These are phyloP conservation scores for Gaertneriomyces semiglobifer DNA, from an alignment of 192 early-diverging fungal species.

Conservation along the genomic window DNA sequence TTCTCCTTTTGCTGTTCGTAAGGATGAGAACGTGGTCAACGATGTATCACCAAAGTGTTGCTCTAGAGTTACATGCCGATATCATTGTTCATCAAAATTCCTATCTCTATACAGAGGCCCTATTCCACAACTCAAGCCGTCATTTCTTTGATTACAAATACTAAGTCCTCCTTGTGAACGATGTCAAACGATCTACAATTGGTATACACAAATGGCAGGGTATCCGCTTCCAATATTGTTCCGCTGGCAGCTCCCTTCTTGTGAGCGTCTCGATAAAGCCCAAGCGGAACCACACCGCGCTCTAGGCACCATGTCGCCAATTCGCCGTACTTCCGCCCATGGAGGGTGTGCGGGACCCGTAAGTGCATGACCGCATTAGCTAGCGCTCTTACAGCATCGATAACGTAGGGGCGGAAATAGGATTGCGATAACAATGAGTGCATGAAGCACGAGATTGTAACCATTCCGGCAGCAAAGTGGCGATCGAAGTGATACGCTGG, in stretches of 20 bases:
- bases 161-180: conserved; percentile 35
- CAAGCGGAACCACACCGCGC: conserved; percentile 41
- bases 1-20: no score
- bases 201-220: conserved; percentile 49
- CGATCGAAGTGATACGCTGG: conserved; percentile 50
- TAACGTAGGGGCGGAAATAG: conserved; percentile 50
- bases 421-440: conserved; percentile 50
- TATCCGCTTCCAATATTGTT: not conserved
- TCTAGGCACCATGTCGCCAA: conserved; percentile 30
- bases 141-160: conserved; percentile 28
- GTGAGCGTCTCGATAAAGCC: conserved; percentile 29
- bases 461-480: conserved; percentile 49
- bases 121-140: no score
- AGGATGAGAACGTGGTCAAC: no score
- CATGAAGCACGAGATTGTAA: conserved; percentile 43
- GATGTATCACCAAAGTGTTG: no score
- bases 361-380: conserved; percentile 25
- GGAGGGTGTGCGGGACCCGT: conserved; percentile 18
- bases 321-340: conserved; percentile 34
- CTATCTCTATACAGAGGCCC: no score
- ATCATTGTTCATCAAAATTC: no score
- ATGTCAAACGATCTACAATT: conserved; percentile 46
- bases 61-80: no score
- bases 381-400: conserved; percentile 41
- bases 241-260: not conserved